Percentiles rank a stretch among this genome's conserved stretches.
Evolutionary conservation across 192 early-diverging fungal genomes (phyloP).

Genomic region (Chytriomyces hyalinus): DNA sequence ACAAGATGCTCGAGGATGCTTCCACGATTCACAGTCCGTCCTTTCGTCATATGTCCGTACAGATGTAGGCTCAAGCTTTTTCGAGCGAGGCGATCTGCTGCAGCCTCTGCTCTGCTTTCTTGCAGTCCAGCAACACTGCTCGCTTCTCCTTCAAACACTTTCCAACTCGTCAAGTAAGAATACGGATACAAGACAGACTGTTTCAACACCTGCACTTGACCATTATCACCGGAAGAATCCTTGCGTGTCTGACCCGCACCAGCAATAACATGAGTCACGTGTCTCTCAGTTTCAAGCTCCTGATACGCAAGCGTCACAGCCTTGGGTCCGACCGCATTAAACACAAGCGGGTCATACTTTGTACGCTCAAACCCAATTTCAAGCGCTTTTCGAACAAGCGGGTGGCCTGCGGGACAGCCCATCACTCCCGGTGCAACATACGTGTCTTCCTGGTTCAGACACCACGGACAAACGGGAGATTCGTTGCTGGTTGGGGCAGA

Average conservation of each 20-base stretch:
- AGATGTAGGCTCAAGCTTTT: conserved; percentile 33
- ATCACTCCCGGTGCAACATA: conserved; percentile 47
- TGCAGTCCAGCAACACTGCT: background rate
- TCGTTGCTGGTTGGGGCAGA: background rate
- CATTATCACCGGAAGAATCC: background rate
- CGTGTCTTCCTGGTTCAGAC: conserved; percentile 30
- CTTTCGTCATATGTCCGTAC: conserved; percentile 44
- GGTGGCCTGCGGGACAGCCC: conserved; percentile 27
- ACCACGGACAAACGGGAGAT: conserved; percentile 29
- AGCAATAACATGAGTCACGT: no score
- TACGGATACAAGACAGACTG: conserved; percentile 36
- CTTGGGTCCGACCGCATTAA: conserved; percentile 45
- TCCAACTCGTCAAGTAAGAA: conserved; percentile 40
- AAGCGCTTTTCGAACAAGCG: conserved; percentile 24
- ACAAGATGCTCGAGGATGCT: conserved; percentile 22
- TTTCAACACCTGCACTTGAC: conserved; percentile 10
- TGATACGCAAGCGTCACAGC: conserved; percentile 41
- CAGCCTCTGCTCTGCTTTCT: conserved; percentile 1
- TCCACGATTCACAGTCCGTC: conserved; percentile 9
- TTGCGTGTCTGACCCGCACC: background rate
- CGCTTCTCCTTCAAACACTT: conserved; percentile 35
- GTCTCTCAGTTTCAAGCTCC: conserved; percentile 10
- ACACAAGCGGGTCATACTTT: conserved; percentile 37
- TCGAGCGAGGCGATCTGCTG: conserved; percentile 2
- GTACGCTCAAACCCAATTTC: conserved; percentile 36